A percentile compares a stretch with the other conserved stretches of the same genome.
Conservation (phyloP, 192 early-diverging fungal genomes). For the Mortierella claussenii region DNA sequence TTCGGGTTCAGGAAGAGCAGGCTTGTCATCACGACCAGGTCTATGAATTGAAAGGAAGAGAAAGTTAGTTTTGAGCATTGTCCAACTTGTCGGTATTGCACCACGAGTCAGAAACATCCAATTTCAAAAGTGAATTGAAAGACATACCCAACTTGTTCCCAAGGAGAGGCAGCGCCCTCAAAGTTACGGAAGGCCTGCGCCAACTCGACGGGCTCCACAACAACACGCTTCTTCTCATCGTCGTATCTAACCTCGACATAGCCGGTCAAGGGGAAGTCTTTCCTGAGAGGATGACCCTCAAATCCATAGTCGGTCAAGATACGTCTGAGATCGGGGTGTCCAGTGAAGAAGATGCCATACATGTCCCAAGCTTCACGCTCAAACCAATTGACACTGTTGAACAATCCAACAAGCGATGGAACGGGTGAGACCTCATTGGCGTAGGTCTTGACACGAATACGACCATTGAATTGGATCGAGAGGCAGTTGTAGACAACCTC, state of each 20-base stretch:
- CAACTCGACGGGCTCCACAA: slow-evolving; percentile 95
- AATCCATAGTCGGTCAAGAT: slow-evolving; percentile 99
- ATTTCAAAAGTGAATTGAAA: too few species aligned
- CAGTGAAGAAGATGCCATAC: slow-evolving; percentile 96
- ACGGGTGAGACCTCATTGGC: slow-evolving; percentile 91
- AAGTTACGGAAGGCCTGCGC: slow-evolving; percentile 96
- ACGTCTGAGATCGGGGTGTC: slow-evolving; percentile 95
- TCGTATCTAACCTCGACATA: slow-evolving; percentile 99
- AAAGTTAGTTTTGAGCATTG: too few species aligned
- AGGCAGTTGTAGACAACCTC: slow-evolving; percentile 97
- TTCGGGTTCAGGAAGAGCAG: slow-evolving; percentile 49
- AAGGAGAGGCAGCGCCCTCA: slow-evolving; percentile 92
- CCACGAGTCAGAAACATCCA: too few species aligned
- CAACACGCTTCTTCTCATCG: slow-evolving; percentile 97
- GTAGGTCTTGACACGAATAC: slow-evolving; percentile 98
- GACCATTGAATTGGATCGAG: slow-evolving; percentile 86
- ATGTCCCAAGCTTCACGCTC: slow-evolving; percentile 99
- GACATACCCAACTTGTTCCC: slow-evolving; percentile 83
- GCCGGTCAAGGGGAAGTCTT: slow-evolving; percentile 99
- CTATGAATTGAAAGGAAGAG: too few species aligned
- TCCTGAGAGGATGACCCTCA: slow-evolving; percentile 93
- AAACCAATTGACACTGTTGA: slow-evolving; percentile 93
- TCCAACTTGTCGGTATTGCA: too few species aligned
- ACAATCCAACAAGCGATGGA: slow-evolving; percentile 84
- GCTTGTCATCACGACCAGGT: slow-evolving; percentile 54